Base-by-base conservation (phyloP, 225 moss, liverwort and hornwort species). In the Polytrichum commune region DNA sequence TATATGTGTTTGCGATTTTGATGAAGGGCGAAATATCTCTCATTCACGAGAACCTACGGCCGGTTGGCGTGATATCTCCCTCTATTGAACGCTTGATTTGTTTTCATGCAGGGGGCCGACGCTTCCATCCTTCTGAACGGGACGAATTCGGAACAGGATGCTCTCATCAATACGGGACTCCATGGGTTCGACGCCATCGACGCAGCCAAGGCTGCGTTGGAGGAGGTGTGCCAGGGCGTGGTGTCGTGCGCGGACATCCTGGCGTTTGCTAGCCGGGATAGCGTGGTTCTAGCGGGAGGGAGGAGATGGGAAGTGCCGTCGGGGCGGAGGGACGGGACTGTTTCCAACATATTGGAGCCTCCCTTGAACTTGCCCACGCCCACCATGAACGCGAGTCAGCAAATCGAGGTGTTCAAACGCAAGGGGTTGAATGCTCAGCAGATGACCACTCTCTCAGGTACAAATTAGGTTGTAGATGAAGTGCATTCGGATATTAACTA, bases 241-340 rank as follows among this genome's bases (percentile, higher is more conserved):
- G 78, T 85, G 5, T 85, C 81, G 0, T 85, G 85, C 10, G 81
- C 85, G 3, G 81, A 81, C 28, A 78, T 85, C 32, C 55, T 85
- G 54, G 81, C 85, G 0, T 81, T 62, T 19, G 81, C 85, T 8
- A 66, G 81, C 0, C 78, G 85, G 24, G 85, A 85, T 72, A 4
- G 38, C 0, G 77, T 84, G 28, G 46, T 35, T 0, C n/a, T 78
- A 20, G 81, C 81, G 0, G 78, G 78, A 2, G 81, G 85, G 1
- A 25, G 5, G 5, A 27, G 33, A 63, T 85, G 85, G 85, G 68
- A 61, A 55, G 85, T 85, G 6, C 54, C n/a, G 1, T 77, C 62
- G 7, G 81, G 84, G 0, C 27, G 84, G 1, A 72, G 72, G 3
- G 84, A 84, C 38, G 84, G 84, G 9, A 65, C 2, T 0, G 72